Percentiles rank a stretch among this genome's conserved stretches.
Conservation (phyloP, 1,284 basidiomycete species). For the Apiotrichum sp. region DNA sequence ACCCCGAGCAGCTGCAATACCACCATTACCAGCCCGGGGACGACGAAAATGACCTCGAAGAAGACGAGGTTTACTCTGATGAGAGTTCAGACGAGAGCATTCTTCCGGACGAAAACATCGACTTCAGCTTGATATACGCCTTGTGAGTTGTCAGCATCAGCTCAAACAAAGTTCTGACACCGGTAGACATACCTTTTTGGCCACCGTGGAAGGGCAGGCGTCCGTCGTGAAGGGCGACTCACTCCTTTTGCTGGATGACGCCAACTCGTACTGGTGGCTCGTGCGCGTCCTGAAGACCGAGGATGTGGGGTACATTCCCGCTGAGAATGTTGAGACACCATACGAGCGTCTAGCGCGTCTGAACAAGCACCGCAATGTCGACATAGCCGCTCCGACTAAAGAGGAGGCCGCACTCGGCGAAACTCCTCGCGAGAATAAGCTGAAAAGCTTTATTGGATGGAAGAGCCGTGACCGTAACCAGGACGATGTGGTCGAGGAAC, state of each 20-base stretch:
- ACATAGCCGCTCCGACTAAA: constrained; percentile 54
- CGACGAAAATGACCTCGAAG: constrained; percentile 35
- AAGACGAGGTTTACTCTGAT: constrained; percentile 33
- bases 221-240: constrained; percentile 95
- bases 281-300: constrained; percentile 94
- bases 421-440: constrained; percentile 14
- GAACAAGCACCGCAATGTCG: constrained; percentile 97
- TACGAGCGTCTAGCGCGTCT: constrained; percentile 90
- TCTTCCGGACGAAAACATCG: constrained; percentile 50
- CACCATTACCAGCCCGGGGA: constrained; percentile 18
- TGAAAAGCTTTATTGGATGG: constrained; percentile 31
- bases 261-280: constrained; percentile 97
- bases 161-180: not conserved
- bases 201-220: constrained; percentile 92
- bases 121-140: constrained; percentile 52
- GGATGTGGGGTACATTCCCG: constrained; percentile 98
- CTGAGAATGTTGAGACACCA: constrained; percentile 98
- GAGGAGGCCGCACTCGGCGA: constrained; percentile 32
- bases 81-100: constrained; percentile 47
- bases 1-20: constrained; percentile 26
- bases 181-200: constrained; percentile 73
- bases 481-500: constrained; percentile 18
- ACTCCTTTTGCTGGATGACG: constrained; percentile 88
- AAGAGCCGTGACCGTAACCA: constrained; percentile 18
- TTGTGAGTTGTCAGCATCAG: constrained; percentile 31